Evolutionary conservation across 306 rosid species (phyloP), one percentile per base, ranked within the genome.

Genomic region (Castanea sativa): DNA sequence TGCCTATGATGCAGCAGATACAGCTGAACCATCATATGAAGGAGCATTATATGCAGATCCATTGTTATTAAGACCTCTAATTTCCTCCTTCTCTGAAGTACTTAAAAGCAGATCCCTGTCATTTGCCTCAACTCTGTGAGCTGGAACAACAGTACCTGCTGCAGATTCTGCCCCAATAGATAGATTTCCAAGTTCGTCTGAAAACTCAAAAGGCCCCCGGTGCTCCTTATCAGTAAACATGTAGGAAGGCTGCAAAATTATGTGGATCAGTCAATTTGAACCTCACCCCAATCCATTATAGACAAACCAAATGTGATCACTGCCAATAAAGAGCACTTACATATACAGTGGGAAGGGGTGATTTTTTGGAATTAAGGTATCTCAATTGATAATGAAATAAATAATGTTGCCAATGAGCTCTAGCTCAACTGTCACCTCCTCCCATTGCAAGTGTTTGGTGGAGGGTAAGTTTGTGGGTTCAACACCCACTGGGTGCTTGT

Each of bases 191-290:
- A 90, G 85, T 85, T 93, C 98, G 14, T 96, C 99, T 45, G 98
- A 89, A 85, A 96, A 90, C 84, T 96, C 98, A 33, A 91, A 87
- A 73, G 96, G 92, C 73, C 97, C 98, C 53, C 97, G 88, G 86
- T 93, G 99, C 79, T 96, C 99, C 83, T 89, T 96, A 75, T 91
- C 96, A 29, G 97, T 96, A 85, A 96, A 96, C 99, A 93, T 91
- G 86, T 96, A 96, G 23, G 99, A 96, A 32, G 99, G 99, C 99
- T 96, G 99, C 92, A 89, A 68, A 80, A 58, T 80, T 57, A 10
- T 53, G 12, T 15, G 49, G 41, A 71, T 82, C 75, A 79, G 77
- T 78, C 78, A 35, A 30, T 78, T 57, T 69, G 53, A 38, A 56
- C 23, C 73, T 12, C 14, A 15, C 25, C 53, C 81, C 41, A 63